phyloP scores from a whole-genome alignment of 345 rosid genomes.

The Xanthoceras sorbifolium region DNA sequence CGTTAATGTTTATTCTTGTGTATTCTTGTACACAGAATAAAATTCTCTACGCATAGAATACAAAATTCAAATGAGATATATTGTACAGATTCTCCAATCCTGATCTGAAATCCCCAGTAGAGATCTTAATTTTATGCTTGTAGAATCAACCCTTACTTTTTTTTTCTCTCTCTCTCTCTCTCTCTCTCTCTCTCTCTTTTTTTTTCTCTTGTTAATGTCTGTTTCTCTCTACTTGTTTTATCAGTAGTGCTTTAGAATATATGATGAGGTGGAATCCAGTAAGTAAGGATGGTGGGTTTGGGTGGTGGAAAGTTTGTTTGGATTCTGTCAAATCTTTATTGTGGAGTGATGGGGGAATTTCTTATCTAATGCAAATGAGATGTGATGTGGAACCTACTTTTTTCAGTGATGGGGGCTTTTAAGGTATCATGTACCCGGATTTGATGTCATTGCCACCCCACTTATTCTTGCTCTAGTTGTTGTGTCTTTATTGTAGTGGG shows the following conservation, averaged over 20 bases:
- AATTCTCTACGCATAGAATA: neutral
- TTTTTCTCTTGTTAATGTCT: neutral
- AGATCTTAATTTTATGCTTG: neutral
- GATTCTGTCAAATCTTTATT: conserved; percentile 16
- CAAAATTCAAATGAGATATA: too few relatives aligned
- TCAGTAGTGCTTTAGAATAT: conserved; percentile 2
- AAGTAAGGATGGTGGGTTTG: conserved; percentile 12
- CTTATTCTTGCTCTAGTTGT: neutral
- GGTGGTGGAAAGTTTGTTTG: conserved; percentile 20
- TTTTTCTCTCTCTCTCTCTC: too few relatives aligned
- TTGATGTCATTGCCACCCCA: conserved; percentile 19
- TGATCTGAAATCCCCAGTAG: neutral
- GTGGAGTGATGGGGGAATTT: conserved; percentile 6
- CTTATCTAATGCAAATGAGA: conserved; percentile 14
- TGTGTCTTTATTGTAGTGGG: conserved; percentile 18
- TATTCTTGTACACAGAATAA: neutral
- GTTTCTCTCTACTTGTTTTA: neutral
- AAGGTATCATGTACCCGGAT: conserved; percentile 17
- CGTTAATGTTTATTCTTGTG: neutral
- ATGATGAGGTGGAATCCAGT: conserved; percentile 28
- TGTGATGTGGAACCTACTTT: conserved; percentile 29
- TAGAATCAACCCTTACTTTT: too few relatives aligned
- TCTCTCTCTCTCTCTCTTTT: neutral
- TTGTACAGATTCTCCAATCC: neutral
- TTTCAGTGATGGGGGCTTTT: neutral